Conservation (phyloP, 352 stramenopile species). For the Globisporangium polare region DNA sequence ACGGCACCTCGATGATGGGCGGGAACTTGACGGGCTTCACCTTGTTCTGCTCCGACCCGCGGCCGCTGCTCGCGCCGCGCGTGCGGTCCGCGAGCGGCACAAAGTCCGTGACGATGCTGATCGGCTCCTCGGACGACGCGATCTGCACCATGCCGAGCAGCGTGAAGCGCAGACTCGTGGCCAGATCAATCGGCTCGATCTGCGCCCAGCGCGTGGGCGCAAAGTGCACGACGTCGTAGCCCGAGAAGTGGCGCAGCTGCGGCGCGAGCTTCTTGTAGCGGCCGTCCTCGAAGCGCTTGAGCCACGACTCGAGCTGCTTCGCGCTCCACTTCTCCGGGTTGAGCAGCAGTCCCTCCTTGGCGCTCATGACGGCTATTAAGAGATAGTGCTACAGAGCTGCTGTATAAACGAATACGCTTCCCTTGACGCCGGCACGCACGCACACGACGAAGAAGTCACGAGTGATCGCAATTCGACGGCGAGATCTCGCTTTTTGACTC, state of each 20-base stretch:
- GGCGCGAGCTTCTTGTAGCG: constrained; percentile 54
- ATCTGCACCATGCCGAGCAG: constrained; percentile 85
- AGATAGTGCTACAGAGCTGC: background rate
- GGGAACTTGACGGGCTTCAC: constrained; percentile 68
- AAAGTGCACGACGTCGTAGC: constrained; percentile 71
- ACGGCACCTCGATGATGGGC: constrained; percentile 76
- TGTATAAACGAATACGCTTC: background rate
- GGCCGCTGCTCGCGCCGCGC: constrained; percentile 14
- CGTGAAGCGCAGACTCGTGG: constrained; percentile 80
- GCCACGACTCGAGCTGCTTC: constrained; percentile 76
- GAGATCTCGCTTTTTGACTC: background rate
- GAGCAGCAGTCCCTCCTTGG: constrained; percentile 81
- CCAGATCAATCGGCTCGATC: constrained; percentile 57
- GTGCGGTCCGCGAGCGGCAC: constrained; percentile 33
- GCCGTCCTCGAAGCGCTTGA: constrained; percentile 68
- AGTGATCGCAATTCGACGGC: background rate
- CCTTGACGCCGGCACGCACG: background rate
- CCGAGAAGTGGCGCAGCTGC: constrained; percentile 56
- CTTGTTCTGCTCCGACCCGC: constrained; percentile 20
- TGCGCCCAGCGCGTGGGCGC: constrained; percentile 47
- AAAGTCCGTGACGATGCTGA: constrained; percentile 82
- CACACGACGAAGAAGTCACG: background rate
- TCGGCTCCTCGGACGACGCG: constrained; percentile 45
- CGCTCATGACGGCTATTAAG: constrained; percentile 81
- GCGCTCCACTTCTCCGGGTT: constrained; percentile 80